Percentiles rank a stretch among this genome's conserved stretches.
These are phyloP conservation scores for Penicillium occitanis DNA, from an alignment of 2,329 filamentous ascomycete species.

Conservation along the genomic window DNA sequence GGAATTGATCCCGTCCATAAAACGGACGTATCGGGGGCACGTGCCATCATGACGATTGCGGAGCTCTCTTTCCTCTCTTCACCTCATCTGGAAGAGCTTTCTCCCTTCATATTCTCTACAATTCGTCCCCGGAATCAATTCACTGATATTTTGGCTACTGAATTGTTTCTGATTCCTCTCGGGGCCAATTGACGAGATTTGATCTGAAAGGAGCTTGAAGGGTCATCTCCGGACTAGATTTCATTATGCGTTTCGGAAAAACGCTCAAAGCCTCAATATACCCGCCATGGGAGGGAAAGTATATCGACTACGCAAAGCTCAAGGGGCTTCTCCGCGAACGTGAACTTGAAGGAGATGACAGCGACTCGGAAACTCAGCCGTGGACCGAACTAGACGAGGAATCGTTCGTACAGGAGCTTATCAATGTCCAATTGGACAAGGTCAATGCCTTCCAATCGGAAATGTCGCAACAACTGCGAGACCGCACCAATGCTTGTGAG, in stretches of 20 bases:
- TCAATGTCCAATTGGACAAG: conserved; percentile 93
- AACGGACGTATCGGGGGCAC: not conserved
- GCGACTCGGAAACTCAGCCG: conserved; percentile 56
- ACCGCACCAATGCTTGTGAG: conserved; percentile 72
- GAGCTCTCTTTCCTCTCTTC: not conserved
- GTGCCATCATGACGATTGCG: conserved; percentile 19
- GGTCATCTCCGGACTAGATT: conserved; percentile 7
- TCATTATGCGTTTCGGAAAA: conserved; percentile 85
- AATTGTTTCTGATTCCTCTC: not conserved
- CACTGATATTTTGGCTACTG: too few species aligned
- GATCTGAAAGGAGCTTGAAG: not conserved
- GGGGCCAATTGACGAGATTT: not conserved
- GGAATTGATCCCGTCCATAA: conserved; percentile 4
- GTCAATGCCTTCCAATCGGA: conserved; percentile 85
- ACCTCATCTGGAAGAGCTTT: not conserved
- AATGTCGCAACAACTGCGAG: conserved; percentile 76
- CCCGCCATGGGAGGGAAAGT: conserved; percentile 84
- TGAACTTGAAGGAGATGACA: conserved; percentile 49
- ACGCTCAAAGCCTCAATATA: conserved; percentile 80
- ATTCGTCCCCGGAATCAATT: not conserved
- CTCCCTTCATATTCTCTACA: not conserved
- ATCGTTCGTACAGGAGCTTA: conserved; percentile 88
- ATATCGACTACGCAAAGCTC: conserved; percentile 93
- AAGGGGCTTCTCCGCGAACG: conserved; percentile 86
- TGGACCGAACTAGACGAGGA: conserved; percentile 97